Evolutionary conservation across 768 basidiomycete species (phyloP), one percentile per base, ranked within the genome.

Genomic region (Phanerochaete carnosa): DNA sequence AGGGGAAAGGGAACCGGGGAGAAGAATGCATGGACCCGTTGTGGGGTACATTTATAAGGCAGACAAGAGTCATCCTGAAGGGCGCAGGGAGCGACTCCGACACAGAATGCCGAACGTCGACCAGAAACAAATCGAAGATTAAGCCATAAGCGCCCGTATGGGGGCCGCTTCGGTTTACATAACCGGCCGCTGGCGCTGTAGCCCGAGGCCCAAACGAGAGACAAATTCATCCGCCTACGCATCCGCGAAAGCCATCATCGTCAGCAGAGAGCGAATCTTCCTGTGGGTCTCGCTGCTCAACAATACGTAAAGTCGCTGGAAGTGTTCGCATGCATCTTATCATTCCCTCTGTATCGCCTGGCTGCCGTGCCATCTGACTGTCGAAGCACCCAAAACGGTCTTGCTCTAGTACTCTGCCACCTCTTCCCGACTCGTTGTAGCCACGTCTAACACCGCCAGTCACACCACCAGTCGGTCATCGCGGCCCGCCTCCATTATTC

Each of bases 21-120:
- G 16, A 11, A 8, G 52, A 29, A 26, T n/a, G 45, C 16, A 33
- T n/a, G 49, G 39, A 9, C 4, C 39, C 11, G 39, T 43, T 43
- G 39, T 19, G 55, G 32, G 50, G 23, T 45, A 43, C 46, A 62
- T 58, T 58, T 62, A 62, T 62, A 58, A 32, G 45, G 43, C 11
- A 43, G 39, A 12, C 39, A 19, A 58, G 56, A 57, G 55, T 58
- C 61, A 58, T 56, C 37, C 9, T 57, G 23, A 16, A 32, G 22
- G 46, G n/a, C n/a, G n/a, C n/a, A 56, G 55, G 23, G 30, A n/a
- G 32, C 8, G 39, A 26, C n/a, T 47, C 45, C 47, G 54, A 58
- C 50, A 57, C n/a, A 9, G 13, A 35, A 52, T 45, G 23, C 55
- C 54, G 55, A 49, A 45, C 23, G 55, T 46, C 60, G 49, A 57